Evolutionary conservation across 2,329 filamentous ascomycete species (phyloP).

Genomic region (Taxawa tesnikishii): DNA sequence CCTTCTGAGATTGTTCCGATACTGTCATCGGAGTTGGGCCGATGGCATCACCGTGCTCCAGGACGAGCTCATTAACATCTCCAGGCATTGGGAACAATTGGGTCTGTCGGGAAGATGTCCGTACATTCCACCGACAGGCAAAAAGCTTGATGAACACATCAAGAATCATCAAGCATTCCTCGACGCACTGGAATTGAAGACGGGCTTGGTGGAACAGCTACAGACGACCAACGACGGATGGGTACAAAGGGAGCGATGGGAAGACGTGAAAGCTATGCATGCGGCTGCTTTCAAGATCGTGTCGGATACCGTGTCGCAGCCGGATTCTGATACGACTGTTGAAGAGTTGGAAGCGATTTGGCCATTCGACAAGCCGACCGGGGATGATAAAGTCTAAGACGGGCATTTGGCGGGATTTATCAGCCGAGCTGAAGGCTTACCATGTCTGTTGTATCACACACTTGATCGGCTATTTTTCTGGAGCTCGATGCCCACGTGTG

Average conservation of each 20-base stretch:
- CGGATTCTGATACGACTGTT: constrained; percentile 4
- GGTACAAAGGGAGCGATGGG: constrained; percentile 4
- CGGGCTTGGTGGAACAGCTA: constrained; percentile 3
- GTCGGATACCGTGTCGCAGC: constrained; percentile 3
- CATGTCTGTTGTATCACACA: no score
- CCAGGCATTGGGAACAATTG: constrained; percentile 2
- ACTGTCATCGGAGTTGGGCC: constrained; percentile 4
- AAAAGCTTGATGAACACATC: constrained; percentile 1
- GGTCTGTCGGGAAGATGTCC: constrained; percentile 3
- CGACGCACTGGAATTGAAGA: constrained; percentile 1
- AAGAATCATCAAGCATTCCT: constrained; percentile 1
- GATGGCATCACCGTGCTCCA: constrained; percentile 4
- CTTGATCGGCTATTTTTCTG: no score
- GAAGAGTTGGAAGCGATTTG: constrained; percentile 4
- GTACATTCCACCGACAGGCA: constrained; percentile 3
- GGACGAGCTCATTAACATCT: constrained; percentile 4
- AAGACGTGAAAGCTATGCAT: constrained; percentile 3
- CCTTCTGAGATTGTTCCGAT: constrained; percentile 4
- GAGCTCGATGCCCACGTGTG: no score
- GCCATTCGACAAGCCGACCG: constrained; percentile 4
- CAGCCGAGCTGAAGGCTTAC: no score
- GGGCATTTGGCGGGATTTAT: no score
- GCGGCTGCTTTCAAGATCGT: no score
- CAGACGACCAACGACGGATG: no score
- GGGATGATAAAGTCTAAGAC: no score